Evolutionary conservation across 768 basidiomycete genomes (phyloP).

Genomic region (Termitomyces bulborhizus): DNA sequence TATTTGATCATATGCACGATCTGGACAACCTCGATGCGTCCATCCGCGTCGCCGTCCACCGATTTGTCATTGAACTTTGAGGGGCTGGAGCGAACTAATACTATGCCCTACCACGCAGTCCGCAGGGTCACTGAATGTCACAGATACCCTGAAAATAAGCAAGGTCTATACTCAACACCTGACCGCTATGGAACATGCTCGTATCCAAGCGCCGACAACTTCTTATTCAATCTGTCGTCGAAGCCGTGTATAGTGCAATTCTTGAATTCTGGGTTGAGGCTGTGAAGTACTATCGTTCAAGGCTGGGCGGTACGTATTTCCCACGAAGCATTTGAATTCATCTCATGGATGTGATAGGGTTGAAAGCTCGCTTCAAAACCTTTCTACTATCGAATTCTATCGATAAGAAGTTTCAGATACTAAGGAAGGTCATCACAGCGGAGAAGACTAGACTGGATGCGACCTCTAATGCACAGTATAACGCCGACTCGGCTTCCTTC

Average conservation of each 20-base stretch:
- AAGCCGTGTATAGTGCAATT: constrained; percentile 4
- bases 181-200: background rate
- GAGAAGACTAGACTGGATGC: background rate
- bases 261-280: constrained; percentile 7
- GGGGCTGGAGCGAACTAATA: no score
- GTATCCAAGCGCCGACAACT: background rate
- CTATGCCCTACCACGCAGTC: no score
- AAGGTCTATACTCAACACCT: constrained; percentile 1
- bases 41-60: no score
- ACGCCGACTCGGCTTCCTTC: background rate
- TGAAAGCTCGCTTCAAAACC: background rate
- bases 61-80: no score
- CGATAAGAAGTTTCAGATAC: background rate
- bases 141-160: background rate
- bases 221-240: constrained; percentile 2
- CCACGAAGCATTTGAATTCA: background rate
- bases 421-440: background rate
- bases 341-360: background rate
- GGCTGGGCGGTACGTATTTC: background rate
- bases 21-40: no score
- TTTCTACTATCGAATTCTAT: background rate
- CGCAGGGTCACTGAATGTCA: no score
- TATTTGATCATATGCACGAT: no score
- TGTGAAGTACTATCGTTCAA: constrained; percentile 4
- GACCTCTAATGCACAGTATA: background rate